Base-by-base conservation (phyloP, 1,139 yeast species). In the Scheffersomyces titani region DNA sequence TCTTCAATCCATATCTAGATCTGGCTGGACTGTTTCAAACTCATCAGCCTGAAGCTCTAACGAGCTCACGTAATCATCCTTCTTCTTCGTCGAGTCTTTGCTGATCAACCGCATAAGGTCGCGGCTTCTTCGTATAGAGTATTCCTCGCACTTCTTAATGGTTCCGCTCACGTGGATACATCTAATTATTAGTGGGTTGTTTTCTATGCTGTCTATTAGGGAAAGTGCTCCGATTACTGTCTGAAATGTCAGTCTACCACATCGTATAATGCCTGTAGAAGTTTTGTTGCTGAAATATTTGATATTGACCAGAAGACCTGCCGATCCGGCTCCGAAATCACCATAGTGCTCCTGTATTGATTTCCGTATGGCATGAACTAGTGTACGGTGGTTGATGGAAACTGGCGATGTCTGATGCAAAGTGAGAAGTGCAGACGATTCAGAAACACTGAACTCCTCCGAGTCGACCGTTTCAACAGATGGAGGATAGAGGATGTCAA, bases 281-380 rank as follows among this genome's bases (percentile, higher is more conserved):
- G 98, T 92, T 65, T 81, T 83, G 55, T 85, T 86, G 22, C 96
- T 90, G 72, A 90, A 93, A 68, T 92, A 92, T 67, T 92, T 91
- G 57, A 93, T 74, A 45, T 83, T 76, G n/a, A 91, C 69, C 51
- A 86, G 81, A 60, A 84, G 72, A 1, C 85, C 86, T 0, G 87
- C 87, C 49, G 81, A 78, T 0, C 97, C 97, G 1, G 85, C 70
- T 0, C 97, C 98, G 55, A 78, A 75, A 56, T 91, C 97, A 0
- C 98, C 98, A 68, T 88, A 91, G 60, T 83, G 79, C 22, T 78
- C 78, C 61, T 81, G 84, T 18, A 89, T 69, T 20, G 85, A 80
- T 45, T 76, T 75, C 61, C 88, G 80, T 52, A 92, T 74, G 11
- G 84, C 74, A 46, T 82, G 82, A 2, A 87, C 70, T 16, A 92